These are phyloP conservation scores for Avena eriantha DNA, from an alignment of 176 grass and related monocot species.

Conservation along the genomic window DNA sequence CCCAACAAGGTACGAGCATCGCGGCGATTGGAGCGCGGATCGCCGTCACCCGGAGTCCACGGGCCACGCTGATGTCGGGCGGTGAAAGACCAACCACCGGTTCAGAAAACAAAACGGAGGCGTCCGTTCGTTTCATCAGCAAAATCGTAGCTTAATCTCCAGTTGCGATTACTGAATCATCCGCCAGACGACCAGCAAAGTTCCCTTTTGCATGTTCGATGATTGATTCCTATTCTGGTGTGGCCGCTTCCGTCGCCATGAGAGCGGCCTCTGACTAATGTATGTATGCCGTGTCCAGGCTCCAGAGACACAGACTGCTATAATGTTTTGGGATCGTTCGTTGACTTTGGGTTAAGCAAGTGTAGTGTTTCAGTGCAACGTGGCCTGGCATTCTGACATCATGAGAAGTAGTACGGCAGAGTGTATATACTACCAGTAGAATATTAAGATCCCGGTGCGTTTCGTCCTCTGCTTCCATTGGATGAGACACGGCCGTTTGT, in stretches of 20 bases:
- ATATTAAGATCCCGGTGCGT: background rate
- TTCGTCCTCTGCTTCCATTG: slow-evolving; percentile 25
- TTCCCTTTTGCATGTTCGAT: slow-evolving; percentile 39
- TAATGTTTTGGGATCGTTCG: background rate
- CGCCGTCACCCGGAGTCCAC: slow-evolving; percentile 29
- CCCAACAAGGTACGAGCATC: background rate
- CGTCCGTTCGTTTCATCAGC: background rate
- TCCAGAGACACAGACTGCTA: too few relatives aligned
- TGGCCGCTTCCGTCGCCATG: background rate
- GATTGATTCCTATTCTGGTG: background rate
- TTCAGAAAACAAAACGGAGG: slow-evolving; percentile 31
- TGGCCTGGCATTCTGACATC: too few relatives aligned
- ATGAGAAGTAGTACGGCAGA: too few relatives aligned
- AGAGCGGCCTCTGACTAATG: slow-evolving; percentile 25
- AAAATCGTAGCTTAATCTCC: background rate
- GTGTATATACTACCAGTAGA: background rate
- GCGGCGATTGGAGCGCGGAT: background rate
- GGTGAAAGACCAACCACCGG: background rate
- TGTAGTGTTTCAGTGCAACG: background rate
- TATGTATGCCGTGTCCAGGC: background rate
- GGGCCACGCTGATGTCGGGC: slow-evolving; percentile 9
- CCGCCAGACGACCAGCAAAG: background rate
- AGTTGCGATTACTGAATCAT: slow-evolving; percentile 14
- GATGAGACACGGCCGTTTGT: background rate
- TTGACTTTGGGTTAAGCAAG: slow-evolving; percentile 37